These are phyloP conservation scores for Podaxis rugospora DNA, from an alignment of 768 basidiomycete genomes.

Conservation along the genomic window DNA sequence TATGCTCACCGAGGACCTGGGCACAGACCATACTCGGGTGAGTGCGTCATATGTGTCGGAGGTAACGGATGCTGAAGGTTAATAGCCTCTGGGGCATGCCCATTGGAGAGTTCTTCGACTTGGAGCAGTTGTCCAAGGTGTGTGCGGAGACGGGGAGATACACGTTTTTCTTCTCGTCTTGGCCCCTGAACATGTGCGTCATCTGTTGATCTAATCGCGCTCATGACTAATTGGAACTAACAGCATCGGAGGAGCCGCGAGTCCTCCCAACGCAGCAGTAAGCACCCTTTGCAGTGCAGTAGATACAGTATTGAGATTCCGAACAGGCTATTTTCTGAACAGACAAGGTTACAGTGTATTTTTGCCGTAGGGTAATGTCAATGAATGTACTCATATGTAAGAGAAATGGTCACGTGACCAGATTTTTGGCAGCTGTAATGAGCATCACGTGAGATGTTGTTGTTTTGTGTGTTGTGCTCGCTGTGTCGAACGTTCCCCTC, in stretches of 20 bases:
- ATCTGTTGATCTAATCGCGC: neutral
- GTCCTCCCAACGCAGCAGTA: slow-evolving; percentile 69
- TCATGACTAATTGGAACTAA: slow-evolving; percentile 7
- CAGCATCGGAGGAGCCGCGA: slow-evolving; percentile 65
- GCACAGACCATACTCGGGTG: slow-evolving; percentile 56
- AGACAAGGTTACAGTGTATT: neutral
- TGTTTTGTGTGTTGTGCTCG: slow-evolving; percentile 13
- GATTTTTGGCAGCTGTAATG: slow-evolving; percentile 9
- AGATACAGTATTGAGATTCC: neutral
- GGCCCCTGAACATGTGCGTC: slow-evolving; percentile 68
- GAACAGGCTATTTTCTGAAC: slow-evolving; percentile 5
- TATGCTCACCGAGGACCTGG: slow-evolving; percentile 1
- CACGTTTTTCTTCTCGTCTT: slow-evolving; percentile 74
- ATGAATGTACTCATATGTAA: neutral
- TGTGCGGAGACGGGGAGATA: slow-evolving; percentile 58
- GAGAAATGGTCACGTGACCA: slow-evolving; percentile 1
- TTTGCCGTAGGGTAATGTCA: neutral
- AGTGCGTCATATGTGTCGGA: slow-evolving; percentile 17
- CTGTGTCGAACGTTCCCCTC: slow-evolving; percentile 9
- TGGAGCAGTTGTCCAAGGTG: slow-evolving; percentile 53
- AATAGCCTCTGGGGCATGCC: slow-evolving; percentile 69
- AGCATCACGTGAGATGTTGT: slow-evolving; percentile 23
- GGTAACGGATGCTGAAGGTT: neutral
- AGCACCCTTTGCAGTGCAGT: slow-evolving; percentile 19
- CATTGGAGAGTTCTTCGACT: slow-evolving; percentile 73